Percentiles rank a stretch among this genome's conserved stretches.
Evolutionary conservation across 108 stramenopile genomes (phyloP).

Genomic region (Seminavis robusta): DNA sequence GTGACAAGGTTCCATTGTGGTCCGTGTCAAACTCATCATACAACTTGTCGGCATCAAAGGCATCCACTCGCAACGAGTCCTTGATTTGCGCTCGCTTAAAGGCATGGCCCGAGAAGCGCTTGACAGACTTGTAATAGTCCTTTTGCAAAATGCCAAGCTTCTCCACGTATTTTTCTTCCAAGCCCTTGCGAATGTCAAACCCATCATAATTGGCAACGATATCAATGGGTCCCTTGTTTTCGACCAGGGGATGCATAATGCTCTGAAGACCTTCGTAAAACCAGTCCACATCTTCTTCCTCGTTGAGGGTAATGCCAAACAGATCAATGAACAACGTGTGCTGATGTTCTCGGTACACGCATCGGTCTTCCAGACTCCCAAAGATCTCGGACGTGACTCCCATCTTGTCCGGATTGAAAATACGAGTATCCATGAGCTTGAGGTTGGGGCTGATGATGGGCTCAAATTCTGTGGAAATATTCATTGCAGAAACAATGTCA

Average conservation of each 20-base stretch:
- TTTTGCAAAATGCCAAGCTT: slow-evolving; percentile 16
- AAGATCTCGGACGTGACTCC: slow-evolving; percentile 41
- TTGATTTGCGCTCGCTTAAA: slow-evolving; percentile 51
- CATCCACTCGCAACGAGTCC: slow-evolving; percentile 22
- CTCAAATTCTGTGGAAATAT: no score
- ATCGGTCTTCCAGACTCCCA: slow-evolving; percentile 43
- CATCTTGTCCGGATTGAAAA: slow-evolving; percentile 56
- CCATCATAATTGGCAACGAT: slow-evolving; percentile 62
- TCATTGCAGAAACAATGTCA: no score
- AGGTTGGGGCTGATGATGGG: slow-evolving; percentile 56
- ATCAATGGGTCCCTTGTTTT: slow-evolving; percentile 35
- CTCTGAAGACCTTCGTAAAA: slow-evolving; percentile 29
- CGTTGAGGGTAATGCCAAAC: slow-evolving; percentile 50
- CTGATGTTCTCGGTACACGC: slow-evolving; percentile 43
- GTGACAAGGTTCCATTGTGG: slow-evolving; percentile 29
- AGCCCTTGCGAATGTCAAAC: slow-evolving; percentile 37
- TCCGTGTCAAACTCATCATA: slow-evolving; percentile 42
- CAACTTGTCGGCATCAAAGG: slow-evolving; percentile 36
- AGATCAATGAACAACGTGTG: slow-evolving; percentile 58
- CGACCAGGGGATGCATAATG: slow-evolving; percentile 31
- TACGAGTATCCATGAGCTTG: slow-evolving; percentile 57
- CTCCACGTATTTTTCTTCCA: slow-evolving; percentile 39
- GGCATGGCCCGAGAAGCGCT: slow-evolving; percentile 52
- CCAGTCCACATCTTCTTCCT: slow-evolving; percentile 53
- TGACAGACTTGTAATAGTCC: slow-evolving; percentile 44